Evolutionary conservation across 768 basidiomycete genomes (phyloP), one percentile per base, ranked within the genome.

Genomic region (Phaeotremella skinneri): DNA sequence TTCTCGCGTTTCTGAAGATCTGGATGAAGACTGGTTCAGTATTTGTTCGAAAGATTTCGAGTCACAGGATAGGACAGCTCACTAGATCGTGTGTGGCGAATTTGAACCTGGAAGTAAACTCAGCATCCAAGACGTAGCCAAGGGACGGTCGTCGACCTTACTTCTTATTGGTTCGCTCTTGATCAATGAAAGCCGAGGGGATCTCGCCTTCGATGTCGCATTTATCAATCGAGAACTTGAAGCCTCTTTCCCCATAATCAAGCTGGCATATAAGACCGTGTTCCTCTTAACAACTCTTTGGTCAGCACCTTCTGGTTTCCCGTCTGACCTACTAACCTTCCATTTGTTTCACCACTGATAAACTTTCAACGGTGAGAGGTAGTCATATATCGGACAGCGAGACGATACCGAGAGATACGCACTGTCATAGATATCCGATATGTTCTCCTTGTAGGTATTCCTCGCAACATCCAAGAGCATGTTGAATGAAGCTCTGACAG

Each of bases 401-500:
- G n/a, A n/a, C n/a, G n/a, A n/a, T n/a, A n/a, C n/a, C n/a, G n/a
- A n/a, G 1, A 25, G 30, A 6, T 9, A 66, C 74, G 45, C 25
- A 76, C 74, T 16, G 21, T 67, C 66, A 13, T 69, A 27, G 53
- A 96, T 90, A 69, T 99, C 94, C 16, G 85, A 83, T 43, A 94
- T 82, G 64, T 94, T 94, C 75, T 99, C 93, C 67, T 87, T 90
- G 79, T 87, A 97, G 0, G 93, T 93, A 74, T 91, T 91, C 2
- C 96, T 83, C 1, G 94, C 96, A 5, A 98, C 91, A 63, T 98
- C 94, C 29, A 99, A 85, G 9, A 94, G 81, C 27, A 84, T 84
- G 64, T 91, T 89, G 68, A 82, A 83, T 60, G 89, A 88, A 2
- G 90, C 88, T 83, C 85, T 89, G 58, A 97, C 88, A 1, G 93